These are phyloP conservation scores for Fraxinus latifolia DNA, from an alignment of 305 asterid genomes.

Conservation along the genomic window DNA sequence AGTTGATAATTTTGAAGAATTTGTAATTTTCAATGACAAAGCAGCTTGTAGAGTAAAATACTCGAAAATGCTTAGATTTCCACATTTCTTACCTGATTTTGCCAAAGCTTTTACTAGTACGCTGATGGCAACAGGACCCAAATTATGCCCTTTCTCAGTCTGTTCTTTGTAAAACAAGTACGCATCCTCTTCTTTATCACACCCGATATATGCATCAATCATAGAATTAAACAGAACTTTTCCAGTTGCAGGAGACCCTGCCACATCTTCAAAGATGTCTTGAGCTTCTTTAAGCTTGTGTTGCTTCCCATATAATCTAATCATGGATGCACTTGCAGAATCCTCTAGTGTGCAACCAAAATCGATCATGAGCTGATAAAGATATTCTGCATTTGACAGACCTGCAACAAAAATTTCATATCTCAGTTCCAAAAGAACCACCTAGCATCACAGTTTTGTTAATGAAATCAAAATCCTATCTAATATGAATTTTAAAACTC, in stretches of 20 bases:
- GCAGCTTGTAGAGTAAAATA: background rate
- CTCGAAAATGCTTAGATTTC: background rate
- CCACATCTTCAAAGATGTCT: slow-evolving; percentile 49
- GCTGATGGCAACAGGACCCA: slow-evolving; percentile 81
- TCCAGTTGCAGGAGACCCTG: slow-evolving; percentile 35
- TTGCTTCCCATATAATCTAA: slow-evolving; percentile 60
- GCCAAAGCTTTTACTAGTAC: slow-evolving; percentile 76
- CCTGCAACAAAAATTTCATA: slow-evolving; percentile 48
- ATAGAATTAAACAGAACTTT: slow-evolving; percentile 47
- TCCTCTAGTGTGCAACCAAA: slow-evolving; percentile 52
- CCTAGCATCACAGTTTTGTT: slow-evolving; percentile 3
- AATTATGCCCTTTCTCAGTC: slow-evolving; percentile 47
- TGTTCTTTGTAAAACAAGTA: slow-evolving; percentile 66
- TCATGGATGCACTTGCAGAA: slow-evolving; percentile 65
- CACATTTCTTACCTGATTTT: slow-evolving; percentile 51
- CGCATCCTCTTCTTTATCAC: slow-evolving; percentile 63
- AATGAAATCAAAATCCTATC: background rate
- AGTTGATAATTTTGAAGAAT: background rate
- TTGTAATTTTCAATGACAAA: background rate
- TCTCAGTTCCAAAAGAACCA: slow-evolving; percentile 23
- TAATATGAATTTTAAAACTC: background rate
- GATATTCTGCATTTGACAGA: slow-evolving; percentile 43
- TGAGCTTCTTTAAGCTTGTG: slow-evolving; percentile 54
- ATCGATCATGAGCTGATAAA: slow-evolving; percentile 51
- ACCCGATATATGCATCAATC: slow-evolving; percentile 59